Base-by-base conservation (phyloP, 2,329 filamentous ascomycete species). In the Hypocreales sp. region DNA sequence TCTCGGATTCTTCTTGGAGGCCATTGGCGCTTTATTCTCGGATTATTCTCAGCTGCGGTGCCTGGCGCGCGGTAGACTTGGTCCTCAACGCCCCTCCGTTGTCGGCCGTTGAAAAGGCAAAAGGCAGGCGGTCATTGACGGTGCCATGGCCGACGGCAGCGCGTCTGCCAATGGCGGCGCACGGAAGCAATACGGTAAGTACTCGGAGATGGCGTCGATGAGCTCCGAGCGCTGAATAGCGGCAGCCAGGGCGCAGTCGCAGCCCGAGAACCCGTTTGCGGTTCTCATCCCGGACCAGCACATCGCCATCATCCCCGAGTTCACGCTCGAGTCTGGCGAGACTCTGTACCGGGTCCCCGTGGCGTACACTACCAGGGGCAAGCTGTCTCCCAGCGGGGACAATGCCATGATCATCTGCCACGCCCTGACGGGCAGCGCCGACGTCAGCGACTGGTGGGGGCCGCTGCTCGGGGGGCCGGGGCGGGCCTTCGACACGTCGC, bases 201-300 rank as follows among this genome's bases (percentile, higher is more conserved):
- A 27, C n/a, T n/a, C n/a, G n/a, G n/a, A n/a, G n/a, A n/a, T n/a
- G n/a, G n/a, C n/a, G n/a, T n/a, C n/a, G n/a, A n/a, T n/a, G n/a
- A n/a, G n/a, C n/a, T n/a, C n/a, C n/a, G n/a, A n/a, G n/a, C 49
- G 51, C 71, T 76, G 66, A 76, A 72, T 67, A 67, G 64, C 56
- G 62, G 60, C 47, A 71, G 69, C 66, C 71, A 72, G 67, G 64
- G 64, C 51, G 39, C 58, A 52, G 37, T 58, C 68, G 30, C 83
- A 94, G 54, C 74, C 80, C 44, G 87, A 94, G 59, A 98, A 95
- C 56, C 87, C 86, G 17, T 95, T 86, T 50, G 72, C 81, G 34
- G 57, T 66, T 37, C 65, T 95, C 45, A 92, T 98, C 28, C 77
- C 83, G 28, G 78, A 93, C 44, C 90, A 95, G 56, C 67, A 78